Conservation (phyloP, 2,329 filamentous ascomycete genomes). For the Botrytis elliptica region DNA sequence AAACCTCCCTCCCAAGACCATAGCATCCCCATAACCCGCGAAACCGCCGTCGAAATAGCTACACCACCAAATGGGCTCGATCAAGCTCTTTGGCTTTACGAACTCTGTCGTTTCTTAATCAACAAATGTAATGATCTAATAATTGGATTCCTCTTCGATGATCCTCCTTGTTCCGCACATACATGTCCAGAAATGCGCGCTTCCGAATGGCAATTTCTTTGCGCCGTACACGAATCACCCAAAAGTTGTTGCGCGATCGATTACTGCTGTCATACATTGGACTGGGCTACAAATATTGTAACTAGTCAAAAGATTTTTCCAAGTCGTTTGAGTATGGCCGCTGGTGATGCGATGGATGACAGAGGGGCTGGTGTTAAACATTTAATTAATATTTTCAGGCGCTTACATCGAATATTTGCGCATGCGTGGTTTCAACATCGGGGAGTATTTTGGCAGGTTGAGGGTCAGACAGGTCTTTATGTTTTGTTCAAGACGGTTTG, state of each 20-base stretch:
- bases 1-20: slow-evolving; percentile 56
- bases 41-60: slow-evolving; percentile 73
- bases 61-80: slow-evolving; percentile 80
- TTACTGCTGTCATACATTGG: slow-evolving; percentile 97
- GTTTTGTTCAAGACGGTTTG: slow-evolving; percentile 97
- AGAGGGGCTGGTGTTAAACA: slow-evolving; percentile 71
- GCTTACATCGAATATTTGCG: slow-evolving; percentile 94
- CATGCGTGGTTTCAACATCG: slow-evolving; percentile 99
- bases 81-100: slow-evolving; percentile 91
- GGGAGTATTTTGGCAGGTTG: slow-evolving; percentile 91
- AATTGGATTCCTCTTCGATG: slow-evolving; percentile 88
- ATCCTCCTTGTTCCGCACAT: slow-evolving; percentile 78
- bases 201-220: slow-evolving; percentile 98
- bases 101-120: slow-evolving; percentile 93
- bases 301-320: slow-evolving; percentile 96
- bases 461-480: slow-evolving; percentile 87
- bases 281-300: slow-evolving; percentile 94
- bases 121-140: slow-evolving; percentile 92
- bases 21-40: slow-evolving; percentile 70
- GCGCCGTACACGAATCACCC: slow-evolving; percentile 93
- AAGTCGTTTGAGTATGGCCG: slow-evolving; percentile 55
- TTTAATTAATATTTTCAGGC: slow-evolving; percentile 89
- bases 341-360: slow-evolving; percentile 51
- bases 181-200: slow-evolving; percentile 99
- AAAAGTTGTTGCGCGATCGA: slow-evolving; percentile 98